Conservation (phyloP, 164 flowering plant species). For the Cinnamomum chago region DNA sequence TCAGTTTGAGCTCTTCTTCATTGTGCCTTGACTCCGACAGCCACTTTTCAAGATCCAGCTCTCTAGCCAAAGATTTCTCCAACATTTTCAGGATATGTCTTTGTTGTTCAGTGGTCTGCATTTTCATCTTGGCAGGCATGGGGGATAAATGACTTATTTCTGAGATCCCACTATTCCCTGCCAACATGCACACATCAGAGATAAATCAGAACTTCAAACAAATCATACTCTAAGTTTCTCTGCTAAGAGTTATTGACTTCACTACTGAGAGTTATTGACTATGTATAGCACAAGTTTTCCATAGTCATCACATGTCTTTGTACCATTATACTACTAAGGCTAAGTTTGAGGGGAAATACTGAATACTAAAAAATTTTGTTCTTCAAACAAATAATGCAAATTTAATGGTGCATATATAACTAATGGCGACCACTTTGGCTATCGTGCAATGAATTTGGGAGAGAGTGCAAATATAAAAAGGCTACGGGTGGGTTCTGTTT, state of each 20-base stretch:
- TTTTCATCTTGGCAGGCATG: constrained; percentile 3
- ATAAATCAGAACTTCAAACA: too few species aligned
- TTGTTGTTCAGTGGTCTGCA: constrained; percentile 67
- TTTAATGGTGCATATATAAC: too few species aligned
- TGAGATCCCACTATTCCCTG: constrained; percentile 37
- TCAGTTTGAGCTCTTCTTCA: constrained; percentile 54
- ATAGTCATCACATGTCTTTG: background rate
- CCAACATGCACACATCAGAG: constrained; percentile 9
- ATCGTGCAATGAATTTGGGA: too few species aligned
- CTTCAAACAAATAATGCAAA: too few species aligned
- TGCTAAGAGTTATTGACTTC: background rate
- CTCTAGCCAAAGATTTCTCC: constrained; percentile 88
- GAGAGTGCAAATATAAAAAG: too few species aligned
- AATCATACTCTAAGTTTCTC: too few species aligned
- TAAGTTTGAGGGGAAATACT: background rate
- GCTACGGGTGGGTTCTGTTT: too few species aligned
- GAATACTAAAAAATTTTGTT: too few species aligned
- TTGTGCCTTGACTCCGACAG: constrained; percentile 44
- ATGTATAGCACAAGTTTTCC: background rate
- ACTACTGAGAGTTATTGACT: background rate
- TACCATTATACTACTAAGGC: background rate
- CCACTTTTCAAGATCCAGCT: constrained; percentile 79
- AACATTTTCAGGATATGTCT: constrained; percentile 68
- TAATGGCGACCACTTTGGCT: too few species aligned
- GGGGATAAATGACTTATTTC: constrained; percentile 30